These are phyloP conservation scores for Ascochyta fabae DNA, from an alignment of 2,329 filamentous ascomycete species.

Conservation along the genomic window DNA sequence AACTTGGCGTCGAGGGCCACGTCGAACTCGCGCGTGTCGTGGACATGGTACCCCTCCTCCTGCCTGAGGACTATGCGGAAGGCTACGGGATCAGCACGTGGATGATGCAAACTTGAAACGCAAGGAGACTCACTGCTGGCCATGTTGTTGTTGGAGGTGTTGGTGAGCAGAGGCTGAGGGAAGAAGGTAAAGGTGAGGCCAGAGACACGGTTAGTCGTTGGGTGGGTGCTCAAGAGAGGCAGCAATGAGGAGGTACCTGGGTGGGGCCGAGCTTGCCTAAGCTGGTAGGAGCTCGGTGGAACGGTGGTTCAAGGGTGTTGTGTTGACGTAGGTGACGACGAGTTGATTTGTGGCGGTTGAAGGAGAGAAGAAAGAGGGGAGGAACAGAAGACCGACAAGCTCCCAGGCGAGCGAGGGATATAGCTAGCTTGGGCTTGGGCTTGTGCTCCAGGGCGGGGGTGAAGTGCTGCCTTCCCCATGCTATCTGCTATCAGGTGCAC, in stretches of 20 bases:
- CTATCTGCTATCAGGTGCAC: constrained; percentile 26
- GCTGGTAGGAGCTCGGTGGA: neutral
- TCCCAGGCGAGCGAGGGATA: neutral
- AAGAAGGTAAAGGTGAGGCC: neutral
- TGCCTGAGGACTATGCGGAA: constrained; percentile 43
- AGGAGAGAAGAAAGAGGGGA: neutral
- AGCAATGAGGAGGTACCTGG: neutral
- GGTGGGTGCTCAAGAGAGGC: neutral
- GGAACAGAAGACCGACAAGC: neutral
- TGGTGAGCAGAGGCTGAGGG: neutral
- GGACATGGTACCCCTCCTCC: constrained; percentile 51
- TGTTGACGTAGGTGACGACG: neutral
- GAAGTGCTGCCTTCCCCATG: constrained; percentile 22
- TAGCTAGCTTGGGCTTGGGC: constrained; percentile 7
- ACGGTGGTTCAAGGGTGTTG: neutral
- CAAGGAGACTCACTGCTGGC: constrained; percentile 19
- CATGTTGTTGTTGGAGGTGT: constrained; percentile 15
- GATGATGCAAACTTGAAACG: neutral
- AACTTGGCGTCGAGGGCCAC: constrained; percentile 35
- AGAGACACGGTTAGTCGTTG: neutral
- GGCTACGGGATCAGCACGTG: constrained; percentile 25
- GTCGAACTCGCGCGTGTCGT: constrained; percentile 40
- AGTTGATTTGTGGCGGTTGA: neutral
- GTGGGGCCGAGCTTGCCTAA: constrained; percentile 14
- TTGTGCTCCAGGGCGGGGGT: constrained; percentile 8